Evolutionary conservation across 768 basidiomycete species (phyloP), one percentile per base, ranked within the genome.

Genomic region (Cytidiella melzeri): DNA sequence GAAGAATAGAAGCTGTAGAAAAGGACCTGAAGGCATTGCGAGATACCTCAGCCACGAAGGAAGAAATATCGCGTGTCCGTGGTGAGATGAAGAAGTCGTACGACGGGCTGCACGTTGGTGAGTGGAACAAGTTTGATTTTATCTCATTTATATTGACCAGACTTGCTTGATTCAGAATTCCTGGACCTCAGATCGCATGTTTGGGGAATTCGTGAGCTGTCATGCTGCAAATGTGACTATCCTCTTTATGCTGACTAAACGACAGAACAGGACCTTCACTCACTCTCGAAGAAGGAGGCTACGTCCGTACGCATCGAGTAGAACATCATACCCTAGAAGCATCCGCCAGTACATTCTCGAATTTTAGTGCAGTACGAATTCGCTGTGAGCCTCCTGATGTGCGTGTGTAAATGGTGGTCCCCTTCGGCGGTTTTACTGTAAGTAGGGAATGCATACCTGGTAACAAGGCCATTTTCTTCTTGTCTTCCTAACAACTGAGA

Each of bases 81-180:
- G 77, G 79, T 10, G 93, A 96, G 64, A 75, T 83, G 54, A 94
- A 93, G 79, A 92, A 91, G 64, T 64, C 92, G 15, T 89, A 91
- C 50, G 87, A 90, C 55, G 86, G 87, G 2, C 71, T 92, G 39
- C 86, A 90, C 57, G 75, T 90, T 57, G 87, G 87, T 84, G 51
- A 59, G 79, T 72, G 19, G 4, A 13, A 11, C 20, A n/a, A 4
- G 5, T n/a, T n/a, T n/a, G n/a, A n/a, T 27, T 18, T 25, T 9
- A 27, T 11, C 19, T 28, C 13, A 19, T 1, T 24, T 23, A 39
- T 19, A 20, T 13, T n/a, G 12, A 15, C n/a, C n/a, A n/a, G n/a
- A n/a, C n/a, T n/a, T n/a, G n/a, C n/a, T n/a, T n/a, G n/a, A n/a
- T 9, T 1, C 60, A 89, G 89, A 92, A 72, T 84, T 89, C 61